Percentiles rank a stretch among this genome's conserved stretches.
These are phyloP conservation scores for Trichosanthes cucumerina DNA, from an alignment of 306 rosid genomes.

Conservation along the genomic window DNA sequence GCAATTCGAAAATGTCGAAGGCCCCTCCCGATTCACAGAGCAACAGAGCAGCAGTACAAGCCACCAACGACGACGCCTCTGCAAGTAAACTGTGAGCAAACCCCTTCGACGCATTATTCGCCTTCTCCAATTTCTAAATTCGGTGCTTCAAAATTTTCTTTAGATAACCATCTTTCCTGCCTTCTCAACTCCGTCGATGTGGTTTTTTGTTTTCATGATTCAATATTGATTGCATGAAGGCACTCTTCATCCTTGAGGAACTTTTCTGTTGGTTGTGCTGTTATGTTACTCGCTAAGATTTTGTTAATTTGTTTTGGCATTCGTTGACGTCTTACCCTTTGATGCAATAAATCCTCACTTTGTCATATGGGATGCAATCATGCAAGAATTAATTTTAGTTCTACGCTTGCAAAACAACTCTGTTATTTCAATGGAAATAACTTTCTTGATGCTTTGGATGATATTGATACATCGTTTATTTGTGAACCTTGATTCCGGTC, in stretches of 20 bases:
- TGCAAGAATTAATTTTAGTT: neutral
- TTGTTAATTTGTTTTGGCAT: neutral
- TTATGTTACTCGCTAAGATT: neutral
- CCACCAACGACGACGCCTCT: conserved; percentile 71
- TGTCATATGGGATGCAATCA: neutral
- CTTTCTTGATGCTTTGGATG: neutral
- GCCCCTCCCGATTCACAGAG: conserved; percentile 35
- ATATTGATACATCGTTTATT: neutral
- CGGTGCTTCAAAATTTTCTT: neutral
- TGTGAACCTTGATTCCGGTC: neutral
- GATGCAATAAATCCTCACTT: neutral
- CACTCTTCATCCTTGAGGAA: neutral
- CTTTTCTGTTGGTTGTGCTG: neutral
- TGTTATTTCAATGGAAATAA: neutral
- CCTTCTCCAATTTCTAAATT: neutral
- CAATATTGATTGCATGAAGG: neutral
- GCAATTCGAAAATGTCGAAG: conserved; percentile 21
- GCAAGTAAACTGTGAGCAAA: conserved; percentile 52
- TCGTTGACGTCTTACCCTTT: neutral
- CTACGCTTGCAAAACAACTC: neutral
- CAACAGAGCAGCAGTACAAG: conserved; percentile 54
- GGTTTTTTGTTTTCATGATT: neutral
- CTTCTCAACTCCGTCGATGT: neutral
- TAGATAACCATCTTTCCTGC: neutral
- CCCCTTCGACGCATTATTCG: neutral